phyloP scores from a whole-genome alignment of 805 yeast species.

The Scheffersomyces ergatensis region DNA sequence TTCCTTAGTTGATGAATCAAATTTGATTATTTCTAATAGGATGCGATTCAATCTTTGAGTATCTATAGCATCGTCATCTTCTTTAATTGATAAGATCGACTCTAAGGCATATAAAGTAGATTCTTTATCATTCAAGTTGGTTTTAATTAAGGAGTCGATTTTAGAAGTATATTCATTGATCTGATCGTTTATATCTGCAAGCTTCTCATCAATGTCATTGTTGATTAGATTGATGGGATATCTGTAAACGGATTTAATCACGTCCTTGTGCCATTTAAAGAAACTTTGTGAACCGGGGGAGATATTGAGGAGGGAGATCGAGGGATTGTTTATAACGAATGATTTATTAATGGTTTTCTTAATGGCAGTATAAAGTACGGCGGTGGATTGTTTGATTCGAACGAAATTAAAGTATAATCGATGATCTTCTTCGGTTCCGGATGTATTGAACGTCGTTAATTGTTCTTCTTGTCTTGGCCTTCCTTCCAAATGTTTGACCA shows the following conservation, averaged over 20 bases:
- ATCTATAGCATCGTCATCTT: not conserved
- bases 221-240: slow-evolving; percentile 21
- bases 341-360: slow-evolving; percentile 4
- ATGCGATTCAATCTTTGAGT: slow-evolving; percentile 4
- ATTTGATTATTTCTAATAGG: slow-evolving; percentile 8
- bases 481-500: slow-evolving; percentile 2
- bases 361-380: slow-evolving; percentile 4
- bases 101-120: slow-evolving; percentile 9
- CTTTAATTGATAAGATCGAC: slow-evolving; percentile 1
- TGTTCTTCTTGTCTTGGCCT: not conserved
- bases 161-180: slow-evolving; percentile 20
- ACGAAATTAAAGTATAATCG: slow-evolving; percentile 7
- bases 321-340: slow-evolving; percentile 13
- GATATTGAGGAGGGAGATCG: slow-evolving; percentile 10
- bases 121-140: slow-evolving; percentile 5
- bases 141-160: slow-evolving; percentile 23
- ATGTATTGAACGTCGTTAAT: not conserved
- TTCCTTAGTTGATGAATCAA: slow-evolving; percentile 7
- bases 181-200: slow-evolving; percentile 15
- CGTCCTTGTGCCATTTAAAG: slow-evolving; percentile 2
- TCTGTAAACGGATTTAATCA: slow-evolving; percentile 6
- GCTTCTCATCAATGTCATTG: slow-evolving; percentile 22
- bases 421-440: slow-evolving; percentile 15
- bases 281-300: not conserved
- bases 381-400: slow-evolving; percentile 5